Base-by-base conservation (phyloP, 176 grass and related monocot species). In the Aechmea fasciata region DNA sequence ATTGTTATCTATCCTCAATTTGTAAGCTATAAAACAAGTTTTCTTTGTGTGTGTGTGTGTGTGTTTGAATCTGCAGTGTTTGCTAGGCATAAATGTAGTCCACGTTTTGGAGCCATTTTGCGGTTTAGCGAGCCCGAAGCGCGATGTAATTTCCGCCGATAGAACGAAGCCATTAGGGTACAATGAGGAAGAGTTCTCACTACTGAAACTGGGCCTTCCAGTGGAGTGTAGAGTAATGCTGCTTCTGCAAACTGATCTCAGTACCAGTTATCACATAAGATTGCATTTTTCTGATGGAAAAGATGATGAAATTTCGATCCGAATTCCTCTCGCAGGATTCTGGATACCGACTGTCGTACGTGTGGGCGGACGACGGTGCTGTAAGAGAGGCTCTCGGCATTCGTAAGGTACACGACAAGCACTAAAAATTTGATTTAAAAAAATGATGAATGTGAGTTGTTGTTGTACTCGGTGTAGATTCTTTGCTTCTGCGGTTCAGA, bases 71-170 rank as follows among this genome's bases (percentile, higher is more conserved):
- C 12, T 79, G 67, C 67, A 79, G 51, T 79, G 76, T 79, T 63
- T 67, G 71, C 23, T 50, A 63, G 70, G 62, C 52, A 28, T 85
- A 8, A 89, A 89, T 72, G 65, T 73, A 4, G 76, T 68, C 1
- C 87, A 89, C 48, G 85, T 89, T 67, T 70, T 89, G 1, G 87
- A 89, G 75, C 87, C 87, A 17, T 11, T 80, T 12, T 89, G 87
- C 69, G 83, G 76, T 11, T 59, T 69, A 3, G 87, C 72, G 0
- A 51, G 69, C 55, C 57, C 67, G 47, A 50, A 10, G 3, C 14
- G 17, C 0, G 7, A 13, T 48, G 24, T 67, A 63, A 50, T 69
- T 73, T 65, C 66, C 8, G 5, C 11, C 13, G 54, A 0, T 1
- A 41, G 64, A 66, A 67, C 73, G 65, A 65, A 33, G 13, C 51